Evolutionary conservation across 768 basidiomycete species (phyloP).

Genomic region (Agaricus subrufescens): DNA sequence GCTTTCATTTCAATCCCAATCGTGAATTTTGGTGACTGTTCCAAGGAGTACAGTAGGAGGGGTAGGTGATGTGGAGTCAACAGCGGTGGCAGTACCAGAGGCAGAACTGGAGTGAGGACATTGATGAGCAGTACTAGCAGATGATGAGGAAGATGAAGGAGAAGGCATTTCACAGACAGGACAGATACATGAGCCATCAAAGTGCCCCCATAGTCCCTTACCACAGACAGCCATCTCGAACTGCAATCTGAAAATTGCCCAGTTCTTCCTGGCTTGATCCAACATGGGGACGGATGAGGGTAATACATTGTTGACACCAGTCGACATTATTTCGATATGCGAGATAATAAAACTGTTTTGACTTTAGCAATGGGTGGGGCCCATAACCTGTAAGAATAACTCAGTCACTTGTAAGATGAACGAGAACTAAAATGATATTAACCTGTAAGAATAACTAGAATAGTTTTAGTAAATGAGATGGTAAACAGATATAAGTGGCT

Average conservation of each 20-base stretch:
- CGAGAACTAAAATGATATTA: too few relatives aligned
- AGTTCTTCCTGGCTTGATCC: conserved; percentile 24
- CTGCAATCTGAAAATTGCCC: conserved; percentile 20
- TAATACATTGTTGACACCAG: conserved; percentile 19
- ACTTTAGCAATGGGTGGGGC: neutral
- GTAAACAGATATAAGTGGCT: too few relatives aligned
- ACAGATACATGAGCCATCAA: conserved; percentile 15
- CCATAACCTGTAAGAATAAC: conserved; percentile 10
- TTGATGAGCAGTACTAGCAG: neutral
- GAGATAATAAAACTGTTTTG: neutral
- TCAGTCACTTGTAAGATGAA: too few relatives aligned
- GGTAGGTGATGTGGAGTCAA: too few relatives aligned
- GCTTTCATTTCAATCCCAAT: too few relatives aligned
- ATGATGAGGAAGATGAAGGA: neutral
- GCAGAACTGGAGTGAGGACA: neutral
- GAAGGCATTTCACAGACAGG: conserved; percentile 3
- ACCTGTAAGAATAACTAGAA: neutral
- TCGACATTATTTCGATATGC: conserved; percentile 3
- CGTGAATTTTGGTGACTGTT: too few relatives aligned
- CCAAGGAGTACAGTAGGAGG: too few relatives aligned
- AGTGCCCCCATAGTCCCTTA: conserved; percentile 21
- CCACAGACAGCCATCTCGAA: conserved; percentile 20
- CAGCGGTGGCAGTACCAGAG: neutral
- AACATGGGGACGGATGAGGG: conserved; percentile 25
- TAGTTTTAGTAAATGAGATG: too few relatives aligned